Percentiles rank a stretch among this genome's conserved stretches.
Evolutionary conservation across 179 eudicot genomes (phyloP).

Genomic region (Drosera spatulata): DNA sequence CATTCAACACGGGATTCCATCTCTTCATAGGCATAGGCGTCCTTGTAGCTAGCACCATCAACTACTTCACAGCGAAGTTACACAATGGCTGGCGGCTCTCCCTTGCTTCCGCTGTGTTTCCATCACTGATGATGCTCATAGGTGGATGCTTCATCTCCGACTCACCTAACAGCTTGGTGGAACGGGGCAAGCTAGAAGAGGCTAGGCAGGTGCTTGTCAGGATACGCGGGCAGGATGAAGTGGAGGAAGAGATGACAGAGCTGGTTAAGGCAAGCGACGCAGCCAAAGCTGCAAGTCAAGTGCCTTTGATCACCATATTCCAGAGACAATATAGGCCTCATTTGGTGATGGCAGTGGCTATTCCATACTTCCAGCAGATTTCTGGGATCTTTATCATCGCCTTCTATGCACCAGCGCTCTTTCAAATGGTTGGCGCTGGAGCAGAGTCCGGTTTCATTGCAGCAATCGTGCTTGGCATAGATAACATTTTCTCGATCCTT

Average conservation of each 20-base stretch:
- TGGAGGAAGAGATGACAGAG: conserved; percentile 21
- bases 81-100: conserved; percentile 17
- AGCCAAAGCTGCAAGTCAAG: conserved; percentile 8
- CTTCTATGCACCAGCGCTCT: conserved; percentile 22
- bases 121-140: conserved; percentile 10
- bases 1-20: conserved; percentile 33
- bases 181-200: conserved; percentile 7
- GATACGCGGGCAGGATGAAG: conserved; percentile 13
- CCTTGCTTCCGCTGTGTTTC: conserved; percentile 11
- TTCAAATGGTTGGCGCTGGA: conserved; percentile 20
- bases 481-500: conserved; percentile 14
- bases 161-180: conserved; percentile 18
- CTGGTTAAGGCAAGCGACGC: conserved; percentile 16
- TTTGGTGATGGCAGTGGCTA: conserved; percentile 19
- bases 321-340: conserved; percentile 22
- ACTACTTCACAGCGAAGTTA: not conserved
- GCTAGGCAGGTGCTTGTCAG: conserved; percentile 4
- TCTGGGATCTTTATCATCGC: conserved; percentile 25
- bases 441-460: conserved; percentile 18
- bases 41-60: conserved; percentile 4
- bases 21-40: conserved; percentile 30
- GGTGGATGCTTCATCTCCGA: conserved; percentile 13
- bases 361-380: conserved; percentile 30
- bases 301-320: conserved; percentile 17
- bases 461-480: conserved; percentile 13